Evolutionary conservation across 2,329 filamentous ascomycete genomes (phyloP), one percentile per base, ranked within the genome.

Genomic region (Colletotrichum tofieldiae): DNA sequence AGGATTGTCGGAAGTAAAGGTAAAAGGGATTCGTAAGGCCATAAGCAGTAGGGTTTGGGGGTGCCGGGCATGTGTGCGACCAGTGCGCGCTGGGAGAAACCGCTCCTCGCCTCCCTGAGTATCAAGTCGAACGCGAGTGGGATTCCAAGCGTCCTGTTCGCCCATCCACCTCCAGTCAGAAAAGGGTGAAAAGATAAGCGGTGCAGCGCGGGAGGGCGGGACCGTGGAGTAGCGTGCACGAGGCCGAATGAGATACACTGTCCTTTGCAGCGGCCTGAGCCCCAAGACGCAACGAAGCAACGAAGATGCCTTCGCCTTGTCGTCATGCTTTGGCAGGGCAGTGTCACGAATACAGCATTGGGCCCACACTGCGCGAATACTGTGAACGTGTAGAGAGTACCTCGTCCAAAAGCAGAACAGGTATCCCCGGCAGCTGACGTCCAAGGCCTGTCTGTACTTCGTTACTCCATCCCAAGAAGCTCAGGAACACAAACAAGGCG

Each of bases 281-380:
- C 41, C 66, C 51, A 14, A 55, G 49, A 67, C 14, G 18, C 59
- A 26, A 35, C 32, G n/a, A 55, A 41, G 29, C 23, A 45, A 39
- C 41, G 23, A 26, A 52, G n/a, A 26, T 35, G 60, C n/a, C 23
- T 49, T 59, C 37, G 55, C 56, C 45, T 72, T 39, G 45, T 70
- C 70, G 59, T 72, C 70, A 69, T 72, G 29, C 61, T 49, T 26
- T 14, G 23, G 54, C 70, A 72, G 70, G 65, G 70, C 70, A 59
- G 9, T 69, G 65, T 72, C 54, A 70, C 65, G 65, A 65, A 72
- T 72, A 72, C 70, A 72, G 59, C 45, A 26, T n/a, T 37, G 41
- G 52, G 7, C n/a, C 70, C 70, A 70, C 70, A 49, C 45, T 37
- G 52, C 39, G 37, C 39, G 54, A 55, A 70, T 65, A 69, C 65